Base-by-base conservation (phyloP, 2,329 filamentous ascomycete genomes). In the Dactylonectria macrodidyma region DNA sequence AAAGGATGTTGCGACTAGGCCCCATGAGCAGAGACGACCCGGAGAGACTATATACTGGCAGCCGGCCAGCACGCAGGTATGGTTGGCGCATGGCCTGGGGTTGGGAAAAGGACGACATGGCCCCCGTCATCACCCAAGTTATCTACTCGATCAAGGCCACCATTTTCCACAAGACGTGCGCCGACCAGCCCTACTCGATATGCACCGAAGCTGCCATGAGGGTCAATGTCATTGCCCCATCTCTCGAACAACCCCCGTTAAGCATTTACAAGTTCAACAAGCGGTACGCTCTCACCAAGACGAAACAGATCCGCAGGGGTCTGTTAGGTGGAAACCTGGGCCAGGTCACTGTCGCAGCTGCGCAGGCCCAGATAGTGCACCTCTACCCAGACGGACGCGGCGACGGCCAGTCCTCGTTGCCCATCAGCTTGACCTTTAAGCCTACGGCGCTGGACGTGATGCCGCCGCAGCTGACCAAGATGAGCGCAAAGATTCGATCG, bases 31-130 rank as follows among this genome's bases (percentile, higher is more conserved):
- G n/a, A n/a, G n/a, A n/a, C n/a, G n/a, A n/a, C n/a, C n/a, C n/a
- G n/a, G n/a, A n/a, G n/a, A n/a, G n/a, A n/a, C n/a, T n/a, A n/a
- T n/a, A n/a, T n/a, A n/a, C n/a, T n/a, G n/a, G n/a, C n/a, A n/a
- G n/a, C n/a, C n/a, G n/a, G n/a, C n/a, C n/a, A n/a, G n/a, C n/a
- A n/a, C n/a, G n/a, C n/a, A n/a, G n/a, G n/a, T n/a, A n/a, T n/a
- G n/a, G n/a, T n/a, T n/a, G n/a, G n/a, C n/a, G n/a, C n/a, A n/a
- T n/a, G n/a, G n/a, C n/a, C n/a, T n/a, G n/a, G n/a, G n/a, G n/a
- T n/a, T 36, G 52, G 33, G 36, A 36, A 22, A 38, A 22, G 16
- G 36, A 56, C n/a, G 52, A 56, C 52, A 56, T 56, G 52, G 30
- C 33, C 5, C 7, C 52, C 3, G 16, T 8, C n/a, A 14, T 41